A percentile compares a stretch with the other conserved stretches of the same genome.
phyloP scores from a whole-genome alignment of 2,329 filamentous ascomycete species.

The Fusarium falciforme region DNA sequence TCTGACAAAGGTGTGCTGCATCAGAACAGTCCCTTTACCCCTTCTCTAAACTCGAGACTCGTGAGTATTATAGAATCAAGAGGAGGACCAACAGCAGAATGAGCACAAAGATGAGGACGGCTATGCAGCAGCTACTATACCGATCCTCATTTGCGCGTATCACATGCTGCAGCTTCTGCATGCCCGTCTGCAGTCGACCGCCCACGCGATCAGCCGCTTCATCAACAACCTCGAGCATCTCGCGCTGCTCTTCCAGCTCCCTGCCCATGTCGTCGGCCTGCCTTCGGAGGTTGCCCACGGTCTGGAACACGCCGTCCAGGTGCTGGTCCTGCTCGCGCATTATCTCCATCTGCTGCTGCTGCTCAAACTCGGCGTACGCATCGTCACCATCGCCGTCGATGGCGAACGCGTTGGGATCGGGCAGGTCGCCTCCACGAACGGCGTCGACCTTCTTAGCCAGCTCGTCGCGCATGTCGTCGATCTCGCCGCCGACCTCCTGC shows the following conservation, averaged over 20 bases:
- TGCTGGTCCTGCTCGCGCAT: conserved; percentile 96
- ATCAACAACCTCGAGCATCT: conserved; percentile 89
- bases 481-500: conserved; percentile 87
- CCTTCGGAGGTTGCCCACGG: conserved; percentile 87
- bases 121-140: conserved; percentile 91
- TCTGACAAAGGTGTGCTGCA: neutral
- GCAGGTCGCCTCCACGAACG: conserved; percentile 56
- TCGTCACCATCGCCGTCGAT: conserved; percentile 60
- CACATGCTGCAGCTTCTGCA: conserved; percentile 87
- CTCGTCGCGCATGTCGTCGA: conserved; percentile 90
- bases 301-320: conserved; percentile 91
- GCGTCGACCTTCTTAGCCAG: conserved; percentile 69
- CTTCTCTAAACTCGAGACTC: neutral
- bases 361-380: conserved; percentile 84
- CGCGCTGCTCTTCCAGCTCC: conserved; percentile 93
- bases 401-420: conserved; percentile 68
- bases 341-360: conserved; percentile 89
- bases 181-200: conserved; percentile 83
- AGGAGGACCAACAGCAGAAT: conserved; percentile 88
- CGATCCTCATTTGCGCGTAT: conserved; percentile 91
- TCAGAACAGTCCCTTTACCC: neutral
- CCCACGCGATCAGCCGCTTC: conserved; percentile 87
- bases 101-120: conserved; percentile 85
- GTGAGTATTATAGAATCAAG: conserved; percentile 62
- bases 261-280: conserved; percentile 97